Evolutionary conservation across 805 yeast genomes (phyloP).

Genomic region (Saturnispora besseyi): DNA sequence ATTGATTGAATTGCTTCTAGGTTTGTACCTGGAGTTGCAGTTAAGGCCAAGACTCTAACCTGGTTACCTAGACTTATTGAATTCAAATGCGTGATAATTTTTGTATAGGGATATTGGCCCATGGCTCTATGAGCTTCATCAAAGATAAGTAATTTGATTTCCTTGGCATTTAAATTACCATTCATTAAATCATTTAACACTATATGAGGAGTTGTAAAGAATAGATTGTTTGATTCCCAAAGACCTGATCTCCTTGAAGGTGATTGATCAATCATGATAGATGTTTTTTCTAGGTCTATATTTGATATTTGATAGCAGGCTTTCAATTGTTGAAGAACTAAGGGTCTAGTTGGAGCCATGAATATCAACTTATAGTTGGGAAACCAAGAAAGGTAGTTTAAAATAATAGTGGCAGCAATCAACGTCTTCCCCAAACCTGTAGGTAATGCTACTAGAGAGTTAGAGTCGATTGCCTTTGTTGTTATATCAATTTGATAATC

Average conservation of each 20-base stretch:
- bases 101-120: slow-evolving; percentile 83
- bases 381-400: slow-evolving; percentile 85
- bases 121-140: slow-evolving; percentile 96
- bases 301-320: slow-evolving; percentile 89
- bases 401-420: slow-evolving; percentile 89
- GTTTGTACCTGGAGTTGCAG: slow-evolving; percentile 93
- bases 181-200: slow-evolving; percentile 79
- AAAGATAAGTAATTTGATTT: slow-evolving; percentile 65
- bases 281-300: slow-evolving; percentile 65
- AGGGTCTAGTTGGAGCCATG: slow-evolving; percentile 95
- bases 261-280: slow-evolving; percentile 55
- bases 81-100: slow-evolving; percentile 61
- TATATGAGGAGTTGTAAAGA: slow-evolving; percentile 94
- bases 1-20: slow-evolving; percentile 84
- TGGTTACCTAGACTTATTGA: slow-evolving; percentile 35
- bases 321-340: slow-evolving; percentile 92
- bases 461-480: slow-evolving; percentile 57
- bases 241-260: slow-evolving; percentile 54
- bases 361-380: slow-evolving; percentile 70
- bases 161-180: slow-evolving; percentile 70
- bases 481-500: slow-evolving; percentile 86
- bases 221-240: slow-evolving; percentile 73
- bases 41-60: slow-evolving; percentile 72
- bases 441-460: slow-evolving; percentile 83
- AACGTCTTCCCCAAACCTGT: slow-evolving; percentile 97